Evolutionary conservation across 1,284 basidiomycete species (phyloP).

Genomic region (Neonothopanus nambi): DNA sequence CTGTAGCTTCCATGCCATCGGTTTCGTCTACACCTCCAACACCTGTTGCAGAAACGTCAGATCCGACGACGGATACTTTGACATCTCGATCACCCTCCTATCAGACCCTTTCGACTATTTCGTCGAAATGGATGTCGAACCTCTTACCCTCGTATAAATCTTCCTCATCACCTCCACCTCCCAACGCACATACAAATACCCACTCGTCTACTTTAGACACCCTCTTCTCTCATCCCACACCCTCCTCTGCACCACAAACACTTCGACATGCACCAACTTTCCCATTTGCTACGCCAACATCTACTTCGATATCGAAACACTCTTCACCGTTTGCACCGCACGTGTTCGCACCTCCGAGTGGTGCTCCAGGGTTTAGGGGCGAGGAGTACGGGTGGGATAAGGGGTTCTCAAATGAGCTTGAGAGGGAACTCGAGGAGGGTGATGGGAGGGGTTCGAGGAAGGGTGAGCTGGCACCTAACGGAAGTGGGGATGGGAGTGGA

Average conservation of each 20-base stretch:
- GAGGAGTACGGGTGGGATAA: constrained; percentile 57
- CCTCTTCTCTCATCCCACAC: constrained; percentile 18
- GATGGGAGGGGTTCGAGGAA: no score
- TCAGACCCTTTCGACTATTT: constrained; percentile 37
- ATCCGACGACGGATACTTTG: constrained; percentile 4
- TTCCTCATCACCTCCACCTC: constrained; percentile 7
- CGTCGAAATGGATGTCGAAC: constrained; percentile 40
- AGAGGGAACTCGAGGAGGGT: constrained; percentile 24
- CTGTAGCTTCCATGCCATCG: constrained; percentile 23
- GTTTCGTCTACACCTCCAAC: constrained; percentile 19
- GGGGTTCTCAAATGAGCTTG: constrained; percentile 44
- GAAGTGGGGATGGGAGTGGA: constrained; percentile 16
- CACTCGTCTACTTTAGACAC: constrained; percentile 22
- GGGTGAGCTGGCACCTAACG: constrained; percentile 1
- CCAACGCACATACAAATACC: constrained; percentile 8
- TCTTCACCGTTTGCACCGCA: constrained; percentile 58
- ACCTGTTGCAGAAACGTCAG: background rate
- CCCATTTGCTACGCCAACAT: constrained; percentile 15
- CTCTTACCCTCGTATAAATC: constrained; percentile 17
- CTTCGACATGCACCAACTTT: constrained; percentile 5
- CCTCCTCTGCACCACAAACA: no score
- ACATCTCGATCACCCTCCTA: constrained; percentile 30
- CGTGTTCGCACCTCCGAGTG: constrained; percentile 62
- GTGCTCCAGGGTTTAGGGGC: constrained; percentile 79
- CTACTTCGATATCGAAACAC: constrained; percentile 6